Percentiles rank a stretch among this genome's conserved stretches.
Conservation (phyloP, 1,284 basidiomycete genomes). For the Trichosporon sp. region DNA sequence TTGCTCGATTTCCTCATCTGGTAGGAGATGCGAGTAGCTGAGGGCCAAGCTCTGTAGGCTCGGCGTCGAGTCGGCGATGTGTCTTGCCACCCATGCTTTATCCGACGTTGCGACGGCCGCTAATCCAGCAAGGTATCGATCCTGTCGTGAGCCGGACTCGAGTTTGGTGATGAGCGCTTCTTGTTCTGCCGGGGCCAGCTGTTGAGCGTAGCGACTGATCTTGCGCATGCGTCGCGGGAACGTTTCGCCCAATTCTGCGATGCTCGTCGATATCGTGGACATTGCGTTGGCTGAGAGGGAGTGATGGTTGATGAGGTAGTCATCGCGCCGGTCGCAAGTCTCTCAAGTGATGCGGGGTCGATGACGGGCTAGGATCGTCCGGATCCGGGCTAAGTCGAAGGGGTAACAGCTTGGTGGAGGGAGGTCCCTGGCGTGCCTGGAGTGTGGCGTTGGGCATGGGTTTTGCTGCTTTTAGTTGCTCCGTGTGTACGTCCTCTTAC, state of each 20-base stretch:
- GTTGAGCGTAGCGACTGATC: background rate
- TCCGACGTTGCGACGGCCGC: background rate
- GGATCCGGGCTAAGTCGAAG: no score
- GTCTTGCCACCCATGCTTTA: background rate
- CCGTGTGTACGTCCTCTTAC: no score
- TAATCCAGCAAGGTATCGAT: background rate
- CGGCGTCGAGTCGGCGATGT: background rate
- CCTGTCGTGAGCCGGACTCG: background rate
- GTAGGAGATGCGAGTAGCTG: background rate
- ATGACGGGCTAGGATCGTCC: no score
- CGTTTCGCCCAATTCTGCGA: background rate
- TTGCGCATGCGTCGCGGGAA: background rate
- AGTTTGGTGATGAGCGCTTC: background rate
- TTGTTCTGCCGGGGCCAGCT: background rate
- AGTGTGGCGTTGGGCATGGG: background rate
- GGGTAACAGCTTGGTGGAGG: no score
- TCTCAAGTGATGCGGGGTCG: background rate
- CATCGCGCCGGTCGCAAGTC: no score
- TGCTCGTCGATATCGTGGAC: background rate
- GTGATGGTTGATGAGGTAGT: no score
- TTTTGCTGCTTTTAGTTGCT: background rate
- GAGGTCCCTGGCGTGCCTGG: background rate
- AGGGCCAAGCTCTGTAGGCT: background rate
- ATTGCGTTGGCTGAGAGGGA: background rate
- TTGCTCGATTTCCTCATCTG: background rate